Conservation (phyloP, 2,329 filamentous ascomycete species). For the Colletotrichum tropicale region DNA sequence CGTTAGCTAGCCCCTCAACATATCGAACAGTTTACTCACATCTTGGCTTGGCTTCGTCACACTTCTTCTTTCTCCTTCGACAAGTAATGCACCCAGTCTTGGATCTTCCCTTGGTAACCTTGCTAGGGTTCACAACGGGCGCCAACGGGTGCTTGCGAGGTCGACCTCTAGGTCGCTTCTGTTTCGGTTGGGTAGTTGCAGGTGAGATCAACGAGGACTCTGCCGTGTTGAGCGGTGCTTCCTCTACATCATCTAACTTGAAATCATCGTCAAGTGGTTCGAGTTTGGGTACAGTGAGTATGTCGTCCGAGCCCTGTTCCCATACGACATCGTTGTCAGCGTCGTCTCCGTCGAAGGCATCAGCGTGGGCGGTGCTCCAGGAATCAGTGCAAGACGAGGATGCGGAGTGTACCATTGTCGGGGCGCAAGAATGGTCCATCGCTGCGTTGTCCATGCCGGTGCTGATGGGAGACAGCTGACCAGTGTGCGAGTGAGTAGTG, state of each 20-base stretch:
- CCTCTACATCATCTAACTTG: conserved; percentile 56
- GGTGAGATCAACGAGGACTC: conserved; percentile 14
- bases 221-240: conserved; percentile 38
- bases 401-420: conserved; percentile 49
- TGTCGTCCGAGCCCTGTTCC: conserved; percentile 52
- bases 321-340: conserved; percentile 47
- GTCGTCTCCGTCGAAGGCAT: conserved; percentile 35
- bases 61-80: conserved; percentile 74
- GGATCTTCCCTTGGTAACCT: conserved; percentile 77
- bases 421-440: conserved; percentile 42
- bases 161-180: conserved; percentile 75
- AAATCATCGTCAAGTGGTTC: conserved; percentile 63
- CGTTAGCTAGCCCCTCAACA: conserved; percentile 4
- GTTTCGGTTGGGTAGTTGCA: conserved; percentile 37
- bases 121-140: conserved; percentile 62
- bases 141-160: conserved; percentile 80
- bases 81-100: conserved; percentile 74
- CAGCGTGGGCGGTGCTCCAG: conserved; percentile 46
- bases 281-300: conserved; percentile 55
- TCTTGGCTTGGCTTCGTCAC: conserved; percentile 70
- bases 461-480: conserved; percentile 60
- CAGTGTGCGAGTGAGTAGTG: conserved; percentile 40
- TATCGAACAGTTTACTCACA: conserved; percentile 50
- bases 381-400: conserved; percentile 51
- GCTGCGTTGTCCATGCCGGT: conserved; percentile 48